These are phyloP conservation scores for Globisporangium cylindrosporum DNA, from an alignment of 352 stramenopile species.

Conservation along the genomic window DNA sequence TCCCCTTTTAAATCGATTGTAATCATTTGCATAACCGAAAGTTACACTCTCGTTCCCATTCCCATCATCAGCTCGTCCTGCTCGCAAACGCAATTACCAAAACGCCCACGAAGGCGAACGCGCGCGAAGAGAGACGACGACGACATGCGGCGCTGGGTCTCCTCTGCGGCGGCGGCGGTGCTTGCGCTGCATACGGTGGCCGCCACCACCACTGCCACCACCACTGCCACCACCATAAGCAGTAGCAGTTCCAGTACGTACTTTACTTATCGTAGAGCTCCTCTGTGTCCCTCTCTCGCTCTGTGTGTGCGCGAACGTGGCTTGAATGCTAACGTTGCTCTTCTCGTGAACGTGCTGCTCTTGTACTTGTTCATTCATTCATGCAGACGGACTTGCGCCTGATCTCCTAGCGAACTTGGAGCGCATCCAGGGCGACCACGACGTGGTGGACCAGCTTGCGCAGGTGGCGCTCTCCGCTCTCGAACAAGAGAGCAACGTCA, in stretches of 20 bases:
- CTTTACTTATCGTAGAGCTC: background rate
- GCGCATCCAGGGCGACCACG: constrained; percentile 29
- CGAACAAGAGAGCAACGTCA: constrained; percentile 22
- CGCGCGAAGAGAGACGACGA: background rate
- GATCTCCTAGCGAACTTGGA: constrained; percentile 21
- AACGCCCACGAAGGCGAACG: background rate
- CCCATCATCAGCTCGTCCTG: background rate
- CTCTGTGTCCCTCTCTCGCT: background rate
- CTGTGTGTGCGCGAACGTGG: background rate
- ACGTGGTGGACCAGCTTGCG: constrained; percentile 35
- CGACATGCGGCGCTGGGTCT: constrained; percentile 7
- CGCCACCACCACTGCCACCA: background rate
- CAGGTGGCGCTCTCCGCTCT: constrained; percentile 35
- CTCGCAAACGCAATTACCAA: background rate
- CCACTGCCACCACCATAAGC: background rate
- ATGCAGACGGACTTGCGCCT: background rate
- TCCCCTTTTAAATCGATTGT: background rate
- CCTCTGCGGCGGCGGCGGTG: background rate
- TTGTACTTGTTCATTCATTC: background rate
- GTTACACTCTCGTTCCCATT: background rate
- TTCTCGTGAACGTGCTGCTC: background rate
- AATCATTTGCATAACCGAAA: background rate
- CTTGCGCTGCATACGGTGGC: constrained; percentile 3
- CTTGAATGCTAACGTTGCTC: background rate
- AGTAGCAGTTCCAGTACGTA: constrained; percentile 6